These are phyloP conservation scores for Termitomyces sp. DNA, from an alignment of 768 basidiomycete species.

Conservation along the genomic window DNA sequence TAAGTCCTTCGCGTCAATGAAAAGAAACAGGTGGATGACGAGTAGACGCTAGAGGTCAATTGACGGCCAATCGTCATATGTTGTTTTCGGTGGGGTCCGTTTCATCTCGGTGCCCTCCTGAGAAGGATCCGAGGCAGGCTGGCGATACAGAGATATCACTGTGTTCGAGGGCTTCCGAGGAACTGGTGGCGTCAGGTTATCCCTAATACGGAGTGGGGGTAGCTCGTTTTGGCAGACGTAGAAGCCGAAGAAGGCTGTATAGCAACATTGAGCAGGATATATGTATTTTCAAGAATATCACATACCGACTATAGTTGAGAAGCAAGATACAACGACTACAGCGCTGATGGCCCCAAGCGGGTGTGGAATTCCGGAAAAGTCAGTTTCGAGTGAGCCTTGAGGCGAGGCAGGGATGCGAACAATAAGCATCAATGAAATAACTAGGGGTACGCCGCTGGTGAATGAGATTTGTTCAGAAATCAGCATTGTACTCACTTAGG, in stretches of 20 bases:
- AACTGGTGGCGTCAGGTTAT: neutral
- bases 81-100: neutral
- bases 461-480: neutral
- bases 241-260: conserved; percentile 10
- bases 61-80: conserved; percentile 14
- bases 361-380: conserved; percentile 24
- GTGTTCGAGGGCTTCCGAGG: conserved; percentile 9
- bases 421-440: conserved; percentile 22
- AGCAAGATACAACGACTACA: conserved; percentile 29
- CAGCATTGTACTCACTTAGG: conserved; percentile 12
- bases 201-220: neutral
- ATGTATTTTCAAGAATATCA: neutral
- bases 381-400: conserved; percentile 26
- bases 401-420: conserved; percentile 23
- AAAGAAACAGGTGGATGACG: neutral
- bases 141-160: conserved; percentile 11
- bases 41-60: conserved; percentile 7
- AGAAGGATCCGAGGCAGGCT: neutral
- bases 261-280: neutral
- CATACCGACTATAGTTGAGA: conserved; percentile 27
- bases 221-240: conserved; percentile 13
- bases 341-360: conserved; percentile 22
- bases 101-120: neutral
- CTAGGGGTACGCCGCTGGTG: conserved; percentile 9
- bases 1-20: neutral